Conservation (phyloP, 169 alveolate genomes). For the Babesia ovata region DNA sequence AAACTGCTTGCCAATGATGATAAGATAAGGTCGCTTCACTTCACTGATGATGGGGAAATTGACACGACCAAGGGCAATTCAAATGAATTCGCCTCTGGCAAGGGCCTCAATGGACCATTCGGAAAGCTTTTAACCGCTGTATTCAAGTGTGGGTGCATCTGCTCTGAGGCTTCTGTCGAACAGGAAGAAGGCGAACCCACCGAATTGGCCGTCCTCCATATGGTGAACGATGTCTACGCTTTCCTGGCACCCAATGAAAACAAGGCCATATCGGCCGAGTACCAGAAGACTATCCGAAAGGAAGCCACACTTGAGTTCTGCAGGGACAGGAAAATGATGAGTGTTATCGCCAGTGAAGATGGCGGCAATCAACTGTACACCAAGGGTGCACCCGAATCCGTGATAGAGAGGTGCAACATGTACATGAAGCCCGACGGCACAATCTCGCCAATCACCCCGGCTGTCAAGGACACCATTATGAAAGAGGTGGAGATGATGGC, state of each 20-base stretch:
- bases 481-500: slow-evolving; percentile 87
- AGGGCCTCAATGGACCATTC: slow-evolving; percentile 19
- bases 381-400: slow-evolving; percentile 99
- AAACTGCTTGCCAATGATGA: slow-evolving; percentile 19
- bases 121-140: slow-evolving; percentile 20
- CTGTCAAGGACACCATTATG: slow-evolving; percentile 76
- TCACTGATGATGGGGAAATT: slow-evolving; percentile 10
- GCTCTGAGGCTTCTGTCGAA: slow-evolving; percentile 53
- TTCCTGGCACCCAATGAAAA: not conserved
- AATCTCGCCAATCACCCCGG: slow-evolving; percentile 79
- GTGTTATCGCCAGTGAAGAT: slow-evolving; percentile 80
- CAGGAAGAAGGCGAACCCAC: slow-evolving; percentile 68
- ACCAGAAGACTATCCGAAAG: slow-evolving; percentile 61
- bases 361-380: slow-evolving; percentile 77
- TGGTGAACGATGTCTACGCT: slow-evolving; percentile 39
- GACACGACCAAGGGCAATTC: not conserved
- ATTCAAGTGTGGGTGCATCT: slow-evolving; percentile 47
- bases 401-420: slow-evolving; percentile 83
- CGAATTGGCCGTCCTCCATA: slow-evolving; percentile 54
- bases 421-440: slow-evolving; percentile 84
- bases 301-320: slow-evolving; percentile 94
- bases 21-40: slow-evolving; percentile 13
- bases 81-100: not conserved
- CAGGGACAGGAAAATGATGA: slow-evolving; percentile 96
- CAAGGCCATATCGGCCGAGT: not conserved